These are phyloP conservation scores for Gelatoporia subvermispora DNA, from an alignment of 768 basidiomycete species.

Conservation along the genomic window DNA sequence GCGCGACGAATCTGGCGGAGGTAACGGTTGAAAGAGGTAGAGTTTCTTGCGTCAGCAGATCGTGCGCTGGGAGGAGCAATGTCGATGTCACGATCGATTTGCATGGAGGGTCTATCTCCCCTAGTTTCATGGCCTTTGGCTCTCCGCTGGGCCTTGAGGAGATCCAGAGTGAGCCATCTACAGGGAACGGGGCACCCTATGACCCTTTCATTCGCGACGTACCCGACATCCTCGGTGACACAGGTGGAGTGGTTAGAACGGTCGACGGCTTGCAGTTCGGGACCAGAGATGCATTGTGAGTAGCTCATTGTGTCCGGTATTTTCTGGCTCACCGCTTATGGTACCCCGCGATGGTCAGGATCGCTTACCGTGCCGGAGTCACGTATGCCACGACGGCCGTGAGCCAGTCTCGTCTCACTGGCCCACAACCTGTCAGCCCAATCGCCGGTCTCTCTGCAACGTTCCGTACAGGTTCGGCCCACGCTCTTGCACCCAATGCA, in stretches of 20 bases:
- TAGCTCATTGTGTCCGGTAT: slow-evolving; percentile 15
- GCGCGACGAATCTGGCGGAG: slow-evolving; percentile 10
- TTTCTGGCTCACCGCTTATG: not conserved
- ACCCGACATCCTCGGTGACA: slow-evolving; percentile 50
- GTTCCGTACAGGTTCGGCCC: slow-evolving; percentile 36
- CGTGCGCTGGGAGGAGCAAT: slow-evolving; percentile 17
- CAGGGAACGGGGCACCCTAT: slow-evolving; percentile 58
- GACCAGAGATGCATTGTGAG: slow-evolving; percentile 68
- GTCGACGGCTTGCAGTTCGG: slow-evolving; percentile 68
- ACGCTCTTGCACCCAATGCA: slow-evolving; percentile 35
- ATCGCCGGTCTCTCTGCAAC: slow-evolving; percentile 38
- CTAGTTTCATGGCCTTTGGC: slow-evolving; percentile 70
- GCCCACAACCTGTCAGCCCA: slow-evolving; percentile 8
- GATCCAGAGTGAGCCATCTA: slow-evolving; percentile 63
- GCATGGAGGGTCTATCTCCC: slow-evolving; percentile 62
- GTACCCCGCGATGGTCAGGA: slow-evolving; percentile 34
- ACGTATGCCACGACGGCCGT: slow-evolving; percentile 41
- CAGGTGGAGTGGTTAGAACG: slow-evolving; percentile 48
- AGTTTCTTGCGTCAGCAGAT: slow-evolving; percentile 33
- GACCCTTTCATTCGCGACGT: slow-evolving; percentile 47
- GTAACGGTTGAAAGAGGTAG: slow-evolving; percentile 38
- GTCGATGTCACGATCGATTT: slow-evolving; percentile 55
- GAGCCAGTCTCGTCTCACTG: slow-evolving; percentile 15
- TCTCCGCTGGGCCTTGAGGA: slow-evolving; percentile 66
- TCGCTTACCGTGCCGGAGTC: slow-evolving; percentile 57